These are phyloP conservation scores for Fermentozyma sake DNA, from an alignment of 1,139 yeast species.

Conservation along the genomic window DNA sequence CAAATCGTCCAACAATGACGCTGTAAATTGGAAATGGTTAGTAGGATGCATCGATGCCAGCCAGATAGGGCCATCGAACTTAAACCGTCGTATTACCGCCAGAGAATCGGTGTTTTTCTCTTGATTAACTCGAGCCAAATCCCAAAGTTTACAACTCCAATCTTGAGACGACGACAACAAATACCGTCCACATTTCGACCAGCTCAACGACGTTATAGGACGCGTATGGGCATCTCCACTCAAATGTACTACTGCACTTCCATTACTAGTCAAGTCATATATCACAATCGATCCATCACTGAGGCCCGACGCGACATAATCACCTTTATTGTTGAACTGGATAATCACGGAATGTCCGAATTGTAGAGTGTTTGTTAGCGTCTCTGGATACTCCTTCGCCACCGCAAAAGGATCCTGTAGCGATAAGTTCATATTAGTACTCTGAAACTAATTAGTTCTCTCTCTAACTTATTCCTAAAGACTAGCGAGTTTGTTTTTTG, in stretches of 20 bases:
- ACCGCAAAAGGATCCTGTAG: constrained; percentile 89
- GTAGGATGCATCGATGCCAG: constrained; percentile 57
- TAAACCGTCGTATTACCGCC: constrained; percentile 39
- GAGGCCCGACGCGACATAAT: constrained; percentile 83
- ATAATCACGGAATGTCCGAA: constrained; percentile 74
- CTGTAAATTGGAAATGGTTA: constrained; percentile 38
- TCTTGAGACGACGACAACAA: constrained; percentile 77
- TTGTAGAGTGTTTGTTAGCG: constrained; percentile 59
- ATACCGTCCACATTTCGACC: constrained; percentile 76
- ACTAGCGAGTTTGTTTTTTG: no score
- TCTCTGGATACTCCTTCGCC: constrained; percentile 89
- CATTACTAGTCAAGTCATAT: constrained; percentile 63
- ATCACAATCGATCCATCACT: constrained; percentile 75
- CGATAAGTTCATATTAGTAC: constrained; percentile 85
- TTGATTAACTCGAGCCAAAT: constrained; percentile 39
- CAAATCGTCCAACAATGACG: constrained; percentile 48
- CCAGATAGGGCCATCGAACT: constrained; percentile 73
- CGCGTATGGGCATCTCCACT: constrained; percentile 60
- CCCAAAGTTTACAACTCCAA: constrained; percentile 85
- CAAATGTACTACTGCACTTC: constrained; percentile 50
- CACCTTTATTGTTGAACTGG: constrained; percentile 73
- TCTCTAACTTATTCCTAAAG: no score
- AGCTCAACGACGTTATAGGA: constrained; percentile 69
- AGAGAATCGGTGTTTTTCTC: constrained; percentile 19
- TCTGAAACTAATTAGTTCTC: no score